A percentile compares a stretch with the other conserved stretches of the same genome.
Conservation (phyloP, 1,139 yeast species). For the Maudiozyma humilis region DNA sequence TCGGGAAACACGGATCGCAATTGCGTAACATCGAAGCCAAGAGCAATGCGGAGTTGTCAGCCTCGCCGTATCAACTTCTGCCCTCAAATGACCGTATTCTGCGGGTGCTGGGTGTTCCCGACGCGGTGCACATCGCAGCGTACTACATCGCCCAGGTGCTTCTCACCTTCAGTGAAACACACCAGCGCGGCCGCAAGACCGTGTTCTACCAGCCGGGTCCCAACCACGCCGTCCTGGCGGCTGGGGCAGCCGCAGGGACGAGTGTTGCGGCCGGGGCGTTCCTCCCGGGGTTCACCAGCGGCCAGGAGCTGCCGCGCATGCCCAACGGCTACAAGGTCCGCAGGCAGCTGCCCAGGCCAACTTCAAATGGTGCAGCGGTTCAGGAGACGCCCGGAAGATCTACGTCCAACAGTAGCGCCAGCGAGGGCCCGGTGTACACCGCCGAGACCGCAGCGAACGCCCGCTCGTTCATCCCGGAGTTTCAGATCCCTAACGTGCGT, state of each 20-base stretch:
- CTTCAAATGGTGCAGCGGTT: too few relatives aligned
- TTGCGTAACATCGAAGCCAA: conserved; percentile 77
- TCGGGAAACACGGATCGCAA: conserved; percentile 70
- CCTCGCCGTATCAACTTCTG: conserved; percentile 70
- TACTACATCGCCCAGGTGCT: conserved; percentile 65
- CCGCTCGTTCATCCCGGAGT: conserved; percentile 22
- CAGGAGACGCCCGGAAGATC: too few relatives aligned
- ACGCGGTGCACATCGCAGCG: conserved; percentile 78
- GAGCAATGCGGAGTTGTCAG: conserved; percentile 72
- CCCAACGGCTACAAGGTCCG: too few relatives aligned
- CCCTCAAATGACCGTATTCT: conserved; percentile 73
- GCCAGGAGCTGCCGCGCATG: too few relatives aligned
- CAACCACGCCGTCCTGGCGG: conserved; percentile 24
- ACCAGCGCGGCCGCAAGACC: conserved; percentile 43
- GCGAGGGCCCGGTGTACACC: conserved; percentile 15
- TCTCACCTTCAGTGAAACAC: conserved; percentile 50
- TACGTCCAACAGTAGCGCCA: too few relatives aligned
- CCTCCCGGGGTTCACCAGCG: too few relatives aligned
- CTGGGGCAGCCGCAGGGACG: too few relatives aligned
- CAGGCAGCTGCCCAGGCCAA: too few relatives aligned
- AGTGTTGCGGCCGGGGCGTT: conserved; percentile 4
- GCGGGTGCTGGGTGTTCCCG: conserved; percentile 71
- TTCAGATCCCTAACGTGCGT: conserved; percentile 25
- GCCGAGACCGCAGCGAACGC: conserved; percentile 25
- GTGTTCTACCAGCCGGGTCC: conserved; percentile 58